Base-by-base conservation (phyloP, 2,329 filamentous ascomycete genomes). In the Cercospora janseana region DNA sequence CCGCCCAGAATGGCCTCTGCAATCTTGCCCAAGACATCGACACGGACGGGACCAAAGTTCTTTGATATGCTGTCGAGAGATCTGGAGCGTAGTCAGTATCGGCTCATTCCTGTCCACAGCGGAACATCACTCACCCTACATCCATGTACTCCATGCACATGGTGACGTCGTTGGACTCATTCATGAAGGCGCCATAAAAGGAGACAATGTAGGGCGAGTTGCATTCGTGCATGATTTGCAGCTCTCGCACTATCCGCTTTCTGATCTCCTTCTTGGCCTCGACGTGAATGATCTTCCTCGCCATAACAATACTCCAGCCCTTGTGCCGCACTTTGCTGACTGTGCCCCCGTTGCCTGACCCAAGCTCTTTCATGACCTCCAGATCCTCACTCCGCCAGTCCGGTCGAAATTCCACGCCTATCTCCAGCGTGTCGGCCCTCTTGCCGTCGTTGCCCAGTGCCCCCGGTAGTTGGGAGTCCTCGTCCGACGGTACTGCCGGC, bases 111-210 rank as follows among this genome's bases (percentile, higher is more conserved):
- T n/a, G 13, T 3, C 13, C n/a, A 2, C 5, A n/a, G 21, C n/a
- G 4, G 31, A 10, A 6, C 9, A 28, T 4, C 21, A 75, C 88
- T 72, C 79, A 97, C 93, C 93, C 93, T 68, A 92, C 89, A 72
- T 98, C 93, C 89, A 95, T 95, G 69, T 98, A 97, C 70, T 98
- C 93, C 93, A 98, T 98, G 71, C 93, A 98, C 85, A 98, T 92
- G 62, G 97, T 94, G 52, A 98, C 94, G 73, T 98, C 93, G 67
- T 94, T 92, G 55, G 90, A 90, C 66, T 94, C 88, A 68, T 95
- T 97, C 66, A 97, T 81, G 67, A 97, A 98, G 28, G 93, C 93
- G 54, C 93, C 93, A 66, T 97, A 97, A 71, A 96, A 98, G 47
- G 87, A 95, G 54, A 98, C 93, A 65, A 98, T 97, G 70, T 94